A percentile compares a stretch with the other conserved stretches of the same genome.
These are phyloP conservation scores for Dothideomycetes sp. DNA, from an alignment of 2,329 filamentous ascomycete species.

Conservation along the genomic window DNA sequence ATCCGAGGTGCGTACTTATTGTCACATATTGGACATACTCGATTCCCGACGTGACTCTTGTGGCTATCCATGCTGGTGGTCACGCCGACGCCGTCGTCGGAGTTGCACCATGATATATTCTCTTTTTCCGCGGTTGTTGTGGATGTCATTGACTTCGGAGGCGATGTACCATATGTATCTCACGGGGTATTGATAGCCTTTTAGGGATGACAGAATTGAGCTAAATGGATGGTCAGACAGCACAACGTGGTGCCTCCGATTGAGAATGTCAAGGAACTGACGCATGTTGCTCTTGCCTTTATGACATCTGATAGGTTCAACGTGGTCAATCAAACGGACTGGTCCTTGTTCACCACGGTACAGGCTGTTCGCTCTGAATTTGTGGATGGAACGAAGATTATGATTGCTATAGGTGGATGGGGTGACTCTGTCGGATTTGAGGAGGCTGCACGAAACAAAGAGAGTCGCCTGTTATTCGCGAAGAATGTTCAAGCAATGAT, in stretches of 20 bases:
- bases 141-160: no score
- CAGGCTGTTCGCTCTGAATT: conserved; percentile 38
- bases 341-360: conserved; percentile 45
- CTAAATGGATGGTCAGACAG: conserved; percentile 15
- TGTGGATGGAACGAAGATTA: conserved; percentile 43
- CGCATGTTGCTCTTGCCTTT: conserved; percentile 49
- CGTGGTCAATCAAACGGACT: conserved; percentile 24
- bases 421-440: conserved; percentile 56
- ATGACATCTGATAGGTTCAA: conserved; percentile 45
- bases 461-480: conserved; percentile 48
- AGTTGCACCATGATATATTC: no score
- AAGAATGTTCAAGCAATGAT: conserved; percentile 55
- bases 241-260: conserved; percentile 20
- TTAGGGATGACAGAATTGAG: neutral
- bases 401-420: conserved; percentile 67
- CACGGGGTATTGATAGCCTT: conserved; percentile 1
- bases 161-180: conserved; percentile 4
- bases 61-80: no score
- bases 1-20: no score
- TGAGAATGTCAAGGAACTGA: conserved; percentile 32
- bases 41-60: no score
- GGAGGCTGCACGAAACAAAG: conserved; percentile 39
- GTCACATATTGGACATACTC: no score
- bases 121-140: no score
- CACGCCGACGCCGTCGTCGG: no score